Conservation (phyloP, 2,329 filamentous ascomycete genomes). For the Fusarium sterilihyphosum region DNA sequence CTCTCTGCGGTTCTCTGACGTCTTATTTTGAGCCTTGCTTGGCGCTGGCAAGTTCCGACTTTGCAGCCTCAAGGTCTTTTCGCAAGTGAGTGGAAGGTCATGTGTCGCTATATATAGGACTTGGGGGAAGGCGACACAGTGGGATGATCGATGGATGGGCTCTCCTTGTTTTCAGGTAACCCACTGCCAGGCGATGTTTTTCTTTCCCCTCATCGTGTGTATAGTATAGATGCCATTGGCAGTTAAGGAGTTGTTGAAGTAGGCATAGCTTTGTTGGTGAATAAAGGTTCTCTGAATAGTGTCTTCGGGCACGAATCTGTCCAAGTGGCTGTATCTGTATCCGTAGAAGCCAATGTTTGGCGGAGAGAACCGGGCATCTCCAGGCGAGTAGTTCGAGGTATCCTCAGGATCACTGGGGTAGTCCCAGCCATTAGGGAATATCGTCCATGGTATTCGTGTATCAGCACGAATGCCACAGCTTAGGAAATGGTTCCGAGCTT, state of each 20-base stretch:
- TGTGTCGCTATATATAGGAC: background rate
- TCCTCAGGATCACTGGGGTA: background rate
- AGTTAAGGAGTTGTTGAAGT: background rate
- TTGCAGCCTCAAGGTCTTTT: background rate
- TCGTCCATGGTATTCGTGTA: background rate
- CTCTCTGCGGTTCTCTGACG: background rate
- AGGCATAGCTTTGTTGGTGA: rapidly evolving
- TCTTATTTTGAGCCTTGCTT: background rate
- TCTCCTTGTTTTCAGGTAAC: background rate
- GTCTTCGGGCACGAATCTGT: background rate
- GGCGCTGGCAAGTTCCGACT: background rate
- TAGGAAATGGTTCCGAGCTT: background rate
- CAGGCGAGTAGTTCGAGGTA: background rate
- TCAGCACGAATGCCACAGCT: background rate
- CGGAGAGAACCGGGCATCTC: background rate
- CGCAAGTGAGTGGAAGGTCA: background rate
- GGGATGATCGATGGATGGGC: rapidly evolving
- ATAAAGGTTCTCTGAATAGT: background rate
- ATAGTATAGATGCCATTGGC: background rate
- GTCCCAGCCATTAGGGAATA: background rate
- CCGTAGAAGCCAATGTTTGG: background rate
- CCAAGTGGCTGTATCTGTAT: background rate
- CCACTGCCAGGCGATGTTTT: too few relatives aligned
- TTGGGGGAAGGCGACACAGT: background rate
- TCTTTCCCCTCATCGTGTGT: background rate